Evolutionary conservation across 2,329 filamentous ascomycete genomes (phyloP), one percentile per base, ranked within the genome.

Genomic region (Aspergillus sp.): DNA sequence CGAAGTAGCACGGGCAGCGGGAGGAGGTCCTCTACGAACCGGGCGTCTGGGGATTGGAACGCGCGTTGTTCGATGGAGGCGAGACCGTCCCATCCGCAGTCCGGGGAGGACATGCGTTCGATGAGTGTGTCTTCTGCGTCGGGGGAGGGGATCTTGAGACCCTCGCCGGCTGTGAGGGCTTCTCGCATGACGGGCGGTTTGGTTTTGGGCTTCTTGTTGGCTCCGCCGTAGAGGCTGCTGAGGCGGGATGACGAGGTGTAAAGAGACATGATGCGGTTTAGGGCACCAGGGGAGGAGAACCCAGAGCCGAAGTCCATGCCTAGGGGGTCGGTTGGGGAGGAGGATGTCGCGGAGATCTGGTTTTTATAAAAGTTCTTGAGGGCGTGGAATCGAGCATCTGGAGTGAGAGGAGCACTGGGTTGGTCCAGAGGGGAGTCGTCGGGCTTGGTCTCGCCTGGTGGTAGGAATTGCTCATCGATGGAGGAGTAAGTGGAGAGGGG

Each of bases 241-340:
- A 86, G 84, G 0, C 72, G 67, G 7, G 82, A 82, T 0, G 76
- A 75, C 2, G 75, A 77, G 0, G 90, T 91, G 77, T 97, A 97
- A 25, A 97, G 81, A 63, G 87, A 93, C 91, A 97, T 96, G 70
- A 98, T 95, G 32, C 94, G 88, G 25, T 90, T 89, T 57, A 97
- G 80, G 8, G 92, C 90, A 5, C 87, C 90, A 0, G 94, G 93
- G 0, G 93, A 96, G 30, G 83, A 84, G 75, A 87, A 88, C 47
- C 80, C 81, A 63, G 66, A 63, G 1, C 72, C 74, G 54, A 76
- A 72, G 47, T 79, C 76, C 0, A 73, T 70, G 8, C 88, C 88
- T 27, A 87, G 76, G 50, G 77, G 76, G 1, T 84, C 83, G 5
- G 77, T 76, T 0, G 84, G 75, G 11, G 83, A 82, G 2, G 82